phyloP scores from a whole-genome alignment of 2,329 filamentous ascomycete genomes.

The Botryotinia narcissicola region DNA sequence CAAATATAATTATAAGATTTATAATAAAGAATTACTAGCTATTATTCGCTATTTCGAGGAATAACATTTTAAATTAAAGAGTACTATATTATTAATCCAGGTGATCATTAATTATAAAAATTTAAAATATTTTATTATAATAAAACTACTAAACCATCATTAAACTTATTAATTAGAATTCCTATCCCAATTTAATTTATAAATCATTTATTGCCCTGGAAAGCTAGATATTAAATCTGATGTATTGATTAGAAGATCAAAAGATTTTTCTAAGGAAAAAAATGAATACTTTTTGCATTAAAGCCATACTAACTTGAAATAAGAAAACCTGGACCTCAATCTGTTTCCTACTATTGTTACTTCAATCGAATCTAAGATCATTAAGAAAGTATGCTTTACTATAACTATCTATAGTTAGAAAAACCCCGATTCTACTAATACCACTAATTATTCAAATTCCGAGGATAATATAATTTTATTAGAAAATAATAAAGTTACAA shows the following conservation, averaged over 20 bases:
- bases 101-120: too few species aligned
- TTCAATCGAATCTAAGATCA: fast-evolving
- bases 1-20: too few species aligned
- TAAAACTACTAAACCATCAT: fast-evolving
- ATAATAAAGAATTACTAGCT: too few species aligned
- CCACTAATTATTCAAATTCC: too few species aligned
- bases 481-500: too few species aligned
- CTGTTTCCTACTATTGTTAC: fast-evolving
- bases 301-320: fast-evolving
- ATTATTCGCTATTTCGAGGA: too few species aligned
- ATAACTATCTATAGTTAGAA: too few species aligned
- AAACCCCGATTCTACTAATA: too few species aligned
- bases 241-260: too few species aligned
- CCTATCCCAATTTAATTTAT: fast-evolving
- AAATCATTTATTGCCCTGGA: fast-evolving
- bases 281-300: fast-evolving
- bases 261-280: fast-evolving
- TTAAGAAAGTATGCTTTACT: fast-evolving
- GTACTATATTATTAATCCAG: fast-evolving
- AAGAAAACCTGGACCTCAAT: fast-evolving
- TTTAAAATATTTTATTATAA: too few species aligned
- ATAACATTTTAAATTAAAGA: fast-evolving
- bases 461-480: too few species aligned
- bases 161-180: fast-evolving
- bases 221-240: too few species aligned